Conservation (phyloP, 2,329 filamentous ascomycete genomes). For the Mariannaea elegans region DNA sequence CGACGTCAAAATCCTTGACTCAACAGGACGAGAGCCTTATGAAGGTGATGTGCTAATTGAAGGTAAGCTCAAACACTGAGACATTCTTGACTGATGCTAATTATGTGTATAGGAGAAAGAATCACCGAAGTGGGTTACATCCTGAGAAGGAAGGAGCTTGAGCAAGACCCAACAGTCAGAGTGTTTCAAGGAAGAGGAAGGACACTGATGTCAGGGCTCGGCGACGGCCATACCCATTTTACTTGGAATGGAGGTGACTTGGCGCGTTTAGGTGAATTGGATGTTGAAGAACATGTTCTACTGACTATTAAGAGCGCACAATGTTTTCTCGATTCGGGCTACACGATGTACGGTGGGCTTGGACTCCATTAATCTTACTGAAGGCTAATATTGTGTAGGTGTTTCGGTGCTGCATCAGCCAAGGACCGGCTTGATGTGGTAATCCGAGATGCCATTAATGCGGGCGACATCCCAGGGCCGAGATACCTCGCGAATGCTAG, state of each 20-base stretch:
- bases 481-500: constrained; percentile 24
- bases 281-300: constrained; percentile 26
- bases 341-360: constrained; percentile 29
- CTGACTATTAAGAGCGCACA: constrained; percentile 24
- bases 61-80: background rate
- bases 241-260: constrained; percentile 29
- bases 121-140: background rate
- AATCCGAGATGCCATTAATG: constrained; percentile 26
- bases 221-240: constrained; percentile 26
- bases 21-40: constrained; percentile 10
- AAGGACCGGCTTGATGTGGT: constrained; percentile 30
- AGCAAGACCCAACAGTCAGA: constrained; percentile 8
- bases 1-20: constrained; percentile 12
- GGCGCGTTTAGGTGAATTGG: constrained; percentile 18
- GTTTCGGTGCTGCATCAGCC: constrained; percentile 28
- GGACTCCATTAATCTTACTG: background rate
- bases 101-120: background rate
- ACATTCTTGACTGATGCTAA: too few relatives aligned
- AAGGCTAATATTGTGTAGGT: background rate
- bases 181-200: constrained; percentile 21
- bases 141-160: background rate
- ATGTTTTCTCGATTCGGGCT: constrained; percentile 29
- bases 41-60: constrained; percentile 9
- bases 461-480: constrained; percentile 23
- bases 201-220: constrained; percentile 25